Base-by-base conservation (phyloP, 148 eudicot species). In the Rhododendron henanense region DNA sequence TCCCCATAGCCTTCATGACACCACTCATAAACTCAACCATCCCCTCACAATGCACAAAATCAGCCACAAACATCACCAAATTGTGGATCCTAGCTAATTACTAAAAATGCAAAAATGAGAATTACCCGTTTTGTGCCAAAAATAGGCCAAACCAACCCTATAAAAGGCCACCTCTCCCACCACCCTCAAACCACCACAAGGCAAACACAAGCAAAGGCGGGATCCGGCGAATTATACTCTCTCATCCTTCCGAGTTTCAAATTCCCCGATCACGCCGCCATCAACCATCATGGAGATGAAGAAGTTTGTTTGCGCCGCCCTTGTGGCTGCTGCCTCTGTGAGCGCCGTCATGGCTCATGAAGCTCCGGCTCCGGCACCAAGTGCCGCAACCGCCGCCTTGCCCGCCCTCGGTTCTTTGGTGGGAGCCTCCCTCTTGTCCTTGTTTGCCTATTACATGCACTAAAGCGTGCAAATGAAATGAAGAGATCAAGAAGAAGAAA, bases 121-220 rank as follows among this genome's bases (percentile, higher is more conserved):
- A 5, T 71, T 71, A 31, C 76, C 76, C 76, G 8, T 71, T 71
- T 13, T 71, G 2, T 71, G 14, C 76, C 19, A 71, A 71, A 71
- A 71, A 71, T 71, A 31, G 76, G 41, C 6, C 39, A 71, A 71
- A 5, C 18, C 76, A 71, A 31, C 76, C 76, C 76, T 71, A 71
- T 71, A 71, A 71, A 71, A 71, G 18, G 39, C 39, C 39, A 71
- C 76, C 76, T 65, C 73, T 21, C 74, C 76, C 76, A 31, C 76
- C 76, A 71, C 76, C 76, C 9, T 71, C 39, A 33, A 71, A 71
- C 76, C 76, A 71, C 39, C 76, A 71, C 76, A 71, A 71, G 76
- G 41, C 76, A 71, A 71, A 69, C 75, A 31, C 16, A 71, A 71
- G 41, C 76, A 13, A 71, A 71, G 76, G 76, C 18, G 16, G 6